Base-by-base conservation (phyloP, 2,329 filamentous ascomycete genomes). In the Paecilomyces dactylethromorphus region DNA sequence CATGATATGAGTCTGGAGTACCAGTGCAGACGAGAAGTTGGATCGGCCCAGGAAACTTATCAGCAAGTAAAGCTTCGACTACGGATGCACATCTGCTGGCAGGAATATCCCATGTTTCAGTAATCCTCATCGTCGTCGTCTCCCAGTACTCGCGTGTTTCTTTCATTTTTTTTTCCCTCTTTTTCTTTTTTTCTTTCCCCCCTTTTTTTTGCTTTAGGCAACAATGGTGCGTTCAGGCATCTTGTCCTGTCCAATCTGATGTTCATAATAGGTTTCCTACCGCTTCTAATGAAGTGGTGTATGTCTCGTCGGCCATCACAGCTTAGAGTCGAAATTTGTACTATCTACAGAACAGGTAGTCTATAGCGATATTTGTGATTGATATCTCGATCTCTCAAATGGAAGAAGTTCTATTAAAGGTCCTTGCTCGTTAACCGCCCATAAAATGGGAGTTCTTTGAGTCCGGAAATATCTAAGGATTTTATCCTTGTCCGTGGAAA, bases 401-500 rank as follows among this genome's bases (percentile, higher is more conserved):
- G 10, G n/a, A 21, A 45, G 8, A 45, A 2, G 15, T 8, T 8
- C 39, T 45, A 45, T 45, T 45, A n/a, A 21, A 8, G 39, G 39
- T 18, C 21, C 18, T 10, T 45, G n/a, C 18, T 45, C n/a, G 18
- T 18, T 8, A n/a, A 31, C 13, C 4, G 7, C 57, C 56, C 51
- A 72, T 71, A 76, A 50, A 75, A 75, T 5, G 62, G 58, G 63
- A 72, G 62, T 54, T 66, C 59, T 58, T 69, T 72, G 55, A 76
- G n/a, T 33, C 76, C 71, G n/a, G 66, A 69, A 56, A 75, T 57
- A 6, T 64, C 62, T 5, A 75, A 60, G 3, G 67, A 67, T 10
- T 61, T 63, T 24, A 77, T 63, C 39, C 65, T 66, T 12, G 73
- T 76, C 2, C 64, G 64, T 29, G 75, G 74, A 59, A 77, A 77